Evolutionary conservation across 129 eudicot genomes (phyloP), one percentile per base, ranked within the genome.

Genomic region (Chrysanthemum lavandulifolium): DNA sequence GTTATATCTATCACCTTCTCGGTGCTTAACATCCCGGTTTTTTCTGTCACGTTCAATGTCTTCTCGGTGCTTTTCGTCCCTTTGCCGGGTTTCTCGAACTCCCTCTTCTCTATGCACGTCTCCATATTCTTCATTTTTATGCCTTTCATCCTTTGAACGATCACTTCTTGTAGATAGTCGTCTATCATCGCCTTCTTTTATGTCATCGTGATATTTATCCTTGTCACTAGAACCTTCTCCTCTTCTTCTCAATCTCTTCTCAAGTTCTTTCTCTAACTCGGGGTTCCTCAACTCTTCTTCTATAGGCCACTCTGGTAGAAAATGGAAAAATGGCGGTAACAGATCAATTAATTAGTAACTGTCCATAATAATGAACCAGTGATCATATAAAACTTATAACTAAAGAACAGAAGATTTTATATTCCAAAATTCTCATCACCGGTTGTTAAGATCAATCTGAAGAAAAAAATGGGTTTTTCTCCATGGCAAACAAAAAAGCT

Each of bases 261-360:
- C 97, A 16, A 74, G 79, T 51, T 93, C 98, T 68, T 81, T 87
- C 74, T 90, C 98, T 71, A 81, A 67, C 15, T 94, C 98, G 4
- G 86, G 80, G 83, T 84, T 94, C 51, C 84, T 86, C 65, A 77
- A n/a, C 14, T 81, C 96, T 69, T 90, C 89, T 72, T 80, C 89
- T 75, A 77, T 53, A 57, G 80, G 73, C 68, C 81, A 79, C 1
- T 78, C 98, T 94, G 88, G 79, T 67, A 72, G 11, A 63, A 64
- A 23, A 78, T 66, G 52, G 29, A 68, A 49, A 69, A 43, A 56
- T 9, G 8, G 47, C 72, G 56, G 68, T 25, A 63, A 62, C 14
- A 47, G 33, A 77, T 36, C 52, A 61, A 51, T 16, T 52, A 57
- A 48, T 51, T 58, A 27, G 75, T 48, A 49, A 61, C 4, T 13